These are phyloP conservation scores for Rhexocercosporidium sp. DNA, from an alignment of 2,329 filamentous ascomycete species.

Conservation along the genomic window DNA sequence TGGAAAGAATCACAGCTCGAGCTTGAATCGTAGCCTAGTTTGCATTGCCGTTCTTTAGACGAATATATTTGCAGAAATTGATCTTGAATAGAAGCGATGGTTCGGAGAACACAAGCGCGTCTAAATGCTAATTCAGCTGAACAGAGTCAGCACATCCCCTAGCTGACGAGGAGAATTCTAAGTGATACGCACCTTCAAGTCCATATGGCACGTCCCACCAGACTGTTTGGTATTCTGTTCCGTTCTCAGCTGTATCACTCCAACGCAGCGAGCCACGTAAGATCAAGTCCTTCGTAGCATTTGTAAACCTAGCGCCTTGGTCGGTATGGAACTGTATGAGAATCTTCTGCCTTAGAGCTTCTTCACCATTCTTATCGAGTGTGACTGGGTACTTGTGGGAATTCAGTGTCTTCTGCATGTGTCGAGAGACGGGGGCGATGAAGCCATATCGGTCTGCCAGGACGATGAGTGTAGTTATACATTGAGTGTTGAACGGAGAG, in stretches of 20 bases:
- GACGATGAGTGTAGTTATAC: conserved; percentile 70
- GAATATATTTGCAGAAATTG: conserved; percentile 73
- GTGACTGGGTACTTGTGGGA: conserved; percentile 62
- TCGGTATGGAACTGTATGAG: conserved; percentile 70
- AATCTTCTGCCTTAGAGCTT: conserved; percentile 71
- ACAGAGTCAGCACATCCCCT: conserved; percentile 25
- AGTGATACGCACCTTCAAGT: conserved; percentile 60
- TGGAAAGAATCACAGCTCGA: conserved; percentile 78
- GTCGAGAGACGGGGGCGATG: conserved; percentile 57
- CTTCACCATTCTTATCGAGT: conserved; percentile 59
- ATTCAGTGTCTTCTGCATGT: conserved; percentile 52
- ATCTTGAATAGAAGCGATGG: conserved; percentile 69
- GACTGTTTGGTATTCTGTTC: conserved; percentile 48
- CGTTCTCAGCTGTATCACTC: conserved; percentile 37
- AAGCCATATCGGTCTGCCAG: conserved; percentile 78
- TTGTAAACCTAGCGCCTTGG: conserved; percentile 62
- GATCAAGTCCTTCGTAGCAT: conserved; percentile 69
- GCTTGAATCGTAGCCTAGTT: conserved; percentile 75
- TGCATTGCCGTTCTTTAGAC: conserved; percentile 71
- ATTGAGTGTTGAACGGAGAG: conserved; percentile 57
- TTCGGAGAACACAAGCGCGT: conserved; percentile 69
- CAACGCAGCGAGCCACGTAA: conserved; percentile 62
- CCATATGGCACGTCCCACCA: conserved; percentile 78
- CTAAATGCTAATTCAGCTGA: conserved; percentile 69
- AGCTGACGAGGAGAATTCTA: neutral